Evolutionary conservation across 1,284 basidiomycete genomes (phyloP), one percentile per base, ranked within the genome.

Genomic region (Rhodotorula sp.): DNA sequence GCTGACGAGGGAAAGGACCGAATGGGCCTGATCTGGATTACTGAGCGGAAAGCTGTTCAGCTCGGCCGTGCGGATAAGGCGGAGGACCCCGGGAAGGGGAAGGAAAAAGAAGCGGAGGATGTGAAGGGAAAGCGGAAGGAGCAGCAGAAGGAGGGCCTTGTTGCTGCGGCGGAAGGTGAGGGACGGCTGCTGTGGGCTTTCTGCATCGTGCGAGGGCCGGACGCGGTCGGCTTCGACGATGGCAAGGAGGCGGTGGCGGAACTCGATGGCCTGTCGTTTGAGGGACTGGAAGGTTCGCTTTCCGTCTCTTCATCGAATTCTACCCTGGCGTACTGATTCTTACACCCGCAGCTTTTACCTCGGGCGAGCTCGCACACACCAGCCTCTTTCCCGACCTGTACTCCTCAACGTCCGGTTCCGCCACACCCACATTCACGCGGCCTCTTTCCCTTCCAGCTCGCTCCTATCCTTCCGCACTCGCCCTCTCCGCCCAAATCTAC

Each of bases 141-240:
- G 29, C 64, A 68, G 32, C 58, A 47, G 10, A 60, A 51, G 47
- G 59, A 59, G 51, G 48, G 24, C 20, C 47, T 57, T 20, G 17
- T 8, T 19, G 54, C 9, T 22, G 32, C 34, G 13, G 46, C 22
- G 1, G 62, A 59, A 9, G 58, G 32, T 0, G 59, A 53, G 20
- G 68, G 64, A 11, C 39, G 71, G 51, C 36, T 51, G n/a, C 47
- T 75, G 24, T 75, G 74, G 74, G 74, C 67, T 5, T 75, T 75
- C 49, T 27, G 54, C 19, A 30, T 75, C 36, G 49, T 55, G 30
- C 30, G 61, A 9, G 62, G 64, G 4, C 62, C 60, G 1, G 62
- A 67, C 4, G 32, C 36, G 19, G 64, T 36, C 3, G 51, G 32
- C 8, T 44, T 48, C 13, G 30, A 20, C n/a, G 30, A 34, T 7